Conservation (phyloP, 2,329 filamentous ascomycete genomes). For the Cladosporium sphaerospermum region DNA sequence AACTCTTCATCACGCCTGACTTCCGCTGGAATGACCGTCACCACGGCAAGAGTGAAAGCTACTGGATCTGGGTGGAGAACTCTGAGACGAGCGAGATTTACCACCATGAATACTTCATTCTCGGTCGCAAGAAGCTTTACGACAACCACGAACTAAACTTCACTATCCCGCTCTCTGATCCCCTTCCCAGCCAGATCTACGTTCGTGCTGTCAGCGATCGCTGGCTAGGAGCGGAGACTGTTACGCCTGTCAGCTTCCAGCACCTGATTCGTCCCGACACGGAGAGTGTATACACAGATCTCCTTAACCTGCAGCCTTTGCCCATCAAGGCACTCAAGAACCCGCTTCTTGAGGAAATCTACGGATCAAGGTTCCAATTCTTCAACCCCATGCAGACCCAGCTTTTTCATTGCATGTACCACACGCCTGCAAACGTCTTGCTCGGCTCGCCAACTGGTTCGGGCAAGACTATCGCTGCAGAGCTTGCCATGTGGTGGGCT, state of each 20-base stretch:
- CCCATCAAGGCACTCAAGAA: slow-evolving; percentile 85
- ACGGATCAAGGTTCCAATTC: slow-evolving; percentile 81
- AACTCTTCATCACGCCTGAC: slow-evolving; percentile 77
- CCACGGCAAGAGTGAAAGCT: slow-evolving; percentile 90
- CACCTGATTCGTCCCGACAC: slow-evolving; percentile 96
- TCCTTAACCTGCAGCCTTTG: slow-evolving; percentile 84
- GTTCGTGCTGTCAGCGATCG: slow-evolving; percentile 89
- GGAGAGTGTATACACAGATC: slow-evolving; percentile 92
- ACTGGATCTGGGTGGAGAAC: slow-evolving; percentile 99
- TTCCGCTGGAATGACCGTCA: slow-evolving; percentile 93
- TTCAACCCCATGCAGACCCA: slow-evolving; percentile 99
- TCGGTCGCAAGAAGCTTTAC: slow-evolving; percentile 81
- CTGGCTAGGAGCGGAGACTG: slow-evolving; percentile 94
- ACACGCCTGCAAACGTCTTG: slow-evolving; percentile 85
- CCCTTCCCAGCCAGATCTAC: slow-evolving; percentile 91
- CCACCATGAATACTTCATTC: slow-evolving; percentile 93
- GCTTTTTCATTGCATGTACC: slow-evolving; percentile 93
- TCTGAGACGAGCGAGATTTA: slow-evolving; percentile 97
- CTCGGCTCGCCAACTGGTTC: slow-evolving; percentile 94
- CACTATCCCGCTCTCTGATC: slow-evolving; percentile 90
- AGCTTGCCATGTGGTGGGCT: slow-evolving; percentile 99
- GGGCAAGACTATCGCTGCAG: slow-evolving; percentile 93
- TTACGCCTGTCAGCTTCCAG: slow-evolving; percentile 92
- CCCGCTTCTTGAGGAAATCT: slow-evolving; percentile 77
- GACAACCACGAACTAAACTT: slow-evolving; percentile 98